Percentiles rank a stretch among this genome's conserved stretches.
These are phyloP conservation scores for Coprinellus micaceus DNA, from an alignment of 768 basidiomycete species.

Conservation along the genomic window DNA sequence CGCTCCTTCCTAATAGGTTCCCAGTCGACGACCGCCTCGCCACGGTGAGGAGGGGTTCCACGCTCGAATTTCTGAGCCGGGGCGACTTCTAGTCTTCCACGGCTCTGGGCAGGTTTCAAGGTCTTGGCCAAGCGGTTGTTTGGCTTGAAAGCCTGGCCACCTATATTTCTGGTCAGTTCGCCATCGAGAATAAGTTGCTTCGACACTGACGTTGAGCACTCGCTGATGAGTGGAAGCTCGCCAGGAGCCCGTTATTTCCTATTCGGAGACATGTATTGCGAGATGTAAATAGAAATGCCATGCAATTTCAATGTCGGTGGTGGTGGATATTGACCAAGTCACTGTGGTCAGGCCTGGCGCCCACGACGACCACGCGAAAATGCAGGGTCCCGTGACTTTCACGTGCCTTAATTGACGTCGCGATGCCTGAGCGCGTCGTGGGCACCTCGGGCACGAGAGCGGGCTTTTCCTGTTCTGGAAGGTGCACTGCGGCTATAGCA, in stretches of 20 bases:
- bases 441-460: no score
- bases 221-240: background rate
- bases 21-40: background rate
- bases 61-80: background rate
- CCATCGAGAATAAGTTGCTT: no score
- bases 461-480: no score
- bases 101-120: conserved; percentile 2
- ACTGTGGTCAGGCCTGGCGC: background rate
- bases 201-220: background rate
- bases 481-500: no score
- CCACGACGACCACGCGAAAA: background rate
- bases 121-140: conserved; percentile 8
- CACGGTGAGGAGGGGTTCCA: conserved; percentile 4
- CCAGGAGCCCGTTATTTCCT: background rate
- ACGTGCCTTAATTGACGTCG: background rate
- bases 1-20: background rate
- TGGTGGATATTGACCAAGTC: background rate
- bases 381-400: background rate
- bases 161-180: background rate
- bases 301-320: background rate
- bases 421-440: no score
- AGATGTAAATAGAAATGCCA: background rate
- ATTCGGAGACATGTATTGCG: background rate
- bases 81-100: conserved; percentile 9
- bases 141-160: background rate